These are phyloP conservation scores for Fusarium dlaminii DNA, from an alignment of 2,329 filamentous ascomycete genomes.

Conservation along the genomic window DNA sequence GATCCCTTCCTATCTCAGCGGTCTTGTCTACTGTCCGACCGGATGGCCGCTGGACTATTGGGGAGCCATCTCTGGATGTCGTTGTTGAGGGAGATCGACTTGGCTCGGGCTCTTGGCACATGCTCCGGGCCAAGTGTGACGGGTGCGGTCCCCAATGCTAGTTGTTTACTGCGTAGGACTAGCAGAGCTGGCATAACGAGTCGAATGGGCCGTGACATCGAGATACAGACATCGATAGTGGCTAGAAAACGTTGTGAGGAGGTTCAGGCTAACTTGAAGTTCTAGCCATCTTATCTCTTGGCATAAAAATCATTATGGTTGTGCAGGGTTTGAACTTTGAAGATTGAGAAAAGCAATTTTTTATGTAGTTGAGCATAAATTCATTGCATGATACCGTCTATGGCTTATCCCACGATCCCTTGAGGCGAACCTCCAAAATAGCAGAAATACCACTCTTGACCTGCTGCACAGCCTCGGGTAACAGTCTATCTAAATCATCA, in stretches of 20 bases:
- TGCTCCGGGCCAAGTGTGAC: too few relatives aligned
- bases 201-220: rapidly evolving
- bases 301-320: not conserved
- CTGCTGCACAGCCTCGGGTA: not conserved
- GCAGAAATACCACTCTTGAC: conserved; percentile 3
- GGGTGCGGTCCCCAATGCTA: rapidly evolving
- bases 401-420: not conserved
- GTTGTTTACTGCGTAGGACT: not conserved
- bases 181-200: not conserved
- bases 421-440: not conserved
- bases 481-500: not conserved
- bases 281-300: too few relatives aligned
- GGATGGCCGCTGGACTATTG: not conserved
- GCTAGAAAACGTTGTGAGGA: too few relatives aligned
- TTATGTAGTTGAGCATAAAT: too few relatives aligned
- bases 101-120: not conserved
- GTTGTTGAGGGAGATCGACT: not conserved
- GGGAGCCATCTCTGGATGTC: too few relatives aligned
- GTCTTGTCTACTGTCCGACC: not conserved
- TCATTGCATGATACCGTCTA: not conserved
- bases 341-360: rapidly evolving
- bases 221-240: not conserved
- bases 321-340: not conserved
- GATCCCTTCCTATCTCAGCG: not conserved
- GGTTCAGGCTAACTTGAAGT: not conserved